Base-by-base conservation (phyloP, 768 basidiomycete species). In the Hemileccinum impolitum region DNA sequence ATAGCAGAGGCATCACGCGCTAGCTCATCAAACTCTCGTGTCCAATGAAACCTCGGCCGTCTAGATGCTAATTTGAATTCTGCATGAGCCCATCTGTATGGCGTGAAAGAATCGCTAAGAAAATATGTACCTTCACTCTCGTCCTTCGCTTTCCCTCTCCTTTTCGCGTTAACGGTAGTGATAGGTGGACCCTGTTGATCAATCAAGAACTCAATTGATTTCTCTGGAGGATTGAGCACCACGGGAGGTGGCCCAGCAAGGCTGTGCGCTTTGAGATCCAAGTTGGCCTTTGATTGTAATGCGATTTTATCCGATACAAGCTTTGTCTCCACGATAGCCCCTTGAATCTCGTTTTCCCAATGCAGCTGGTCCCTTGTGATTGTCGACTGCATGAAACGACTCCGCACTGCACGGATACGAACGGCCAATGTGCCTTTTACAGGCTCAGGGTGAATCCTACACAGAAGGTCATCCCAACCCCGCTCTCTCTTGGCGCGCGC, bases 1-100 rank as follows among this genome's bases (percentile, higher is more conserved):
- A 98, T 84, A 11, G 81, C 86, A 39, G 82, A 84, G 0, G 86
- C 85, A 61, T 98, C 95, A 46, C 87, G 80, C 21, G 87, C 85
- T 34, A 94, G 77, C 52, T 98, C 95, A 48, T 97, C 93, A 48
- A 85, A 91, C 43, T 94, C 90, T 35, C 77, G 68, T 47, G 80
- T 90, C 93, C 92, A 98, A 41, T 81, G 80, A 62, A 92, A 91
- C 47, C 85, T 76, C 41, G 82, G 78, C 15, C 88, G 77, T 45
- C 85, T 57, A n/a, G 43, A 59, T 19, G 42, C 59, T 57, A 30
- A 47, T 53, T 51, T 44, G 3, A 41, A 28, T 23, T 41, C 35
- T 19, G 14, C 26, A 19, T 62, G 45, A 53, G 44, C 21, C 23
- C 18, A 19, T 39, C 41, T 34, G 18, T 41, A 34, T 6, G 14